Evolutionary conservation across 768 basidiomycete genomes (phyloP).

Genomic region (Ramaria sp.): DNA sequence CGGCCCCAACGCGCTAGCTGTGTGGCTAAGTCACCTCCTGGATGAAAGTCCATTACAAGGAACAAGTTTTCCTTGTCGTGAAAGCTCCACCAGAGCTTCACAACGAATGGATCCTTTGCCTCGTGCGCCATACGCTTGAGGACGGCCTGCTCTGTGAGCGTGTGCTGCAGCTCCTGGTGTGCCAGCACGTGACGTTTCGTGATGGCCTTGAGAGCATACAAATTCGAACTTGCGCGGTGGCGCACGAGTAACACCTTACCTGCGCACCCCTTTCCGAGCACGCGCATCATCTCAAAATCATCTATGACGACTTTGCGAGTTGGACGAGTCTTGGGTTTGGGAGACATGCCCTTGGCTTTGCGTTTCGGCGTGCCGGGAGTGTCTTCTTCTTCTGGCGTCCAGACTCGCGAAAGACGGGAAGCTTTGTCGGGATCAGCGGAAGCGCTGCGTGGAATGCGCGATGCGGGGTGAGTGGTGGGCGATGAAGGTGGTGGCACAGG

Average conservation of each 20-base stretch:
- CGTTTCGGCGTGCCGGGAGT: constrained; percentile 28
- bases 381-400: constrained; percentile 36
- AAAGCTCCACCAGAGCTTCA: constrained; percentile 95
- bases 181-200: constrained; percentile 95
- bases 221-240: constrained; percentile 55
- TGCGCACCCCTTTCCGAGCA: constrained; percentile 94
- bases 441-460: constrained; percentile 62
- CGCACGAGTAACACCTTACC: constrained; percentile 91
- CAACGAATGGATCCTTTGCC: constrained; percentile 85
- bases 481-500: constrained; percentile 10
- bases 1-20: constrained; percentile 95
- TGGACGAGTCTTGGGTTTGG: background rate
- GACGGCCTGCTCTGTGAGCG: constrained; percentile 92
- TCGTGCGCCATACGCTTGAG: constrained; percentile 81
- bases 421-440: constrained; percentile 69
- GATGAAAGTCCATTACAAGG: constrained; percentile 96
- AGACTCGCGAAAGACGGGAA: constrained; percentile 46
- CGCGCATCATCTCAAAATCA: constrained; percentile 96
- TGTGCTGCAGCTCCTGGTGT: constrained; percentile 94
- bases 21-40: constrained; percentile 93
- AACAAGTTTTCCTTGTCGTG: constrained; percentile 97
- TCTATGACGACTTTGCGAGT: constrained; percentile 34
- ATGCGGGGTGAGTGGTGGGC: background rate
- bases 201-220: constrained; percentile 95
- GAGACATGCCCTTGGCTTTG: background rate